Conservation (phyloP, 2,329 filamentous ascomycete species). For the Fusarium clavum region DNA sequence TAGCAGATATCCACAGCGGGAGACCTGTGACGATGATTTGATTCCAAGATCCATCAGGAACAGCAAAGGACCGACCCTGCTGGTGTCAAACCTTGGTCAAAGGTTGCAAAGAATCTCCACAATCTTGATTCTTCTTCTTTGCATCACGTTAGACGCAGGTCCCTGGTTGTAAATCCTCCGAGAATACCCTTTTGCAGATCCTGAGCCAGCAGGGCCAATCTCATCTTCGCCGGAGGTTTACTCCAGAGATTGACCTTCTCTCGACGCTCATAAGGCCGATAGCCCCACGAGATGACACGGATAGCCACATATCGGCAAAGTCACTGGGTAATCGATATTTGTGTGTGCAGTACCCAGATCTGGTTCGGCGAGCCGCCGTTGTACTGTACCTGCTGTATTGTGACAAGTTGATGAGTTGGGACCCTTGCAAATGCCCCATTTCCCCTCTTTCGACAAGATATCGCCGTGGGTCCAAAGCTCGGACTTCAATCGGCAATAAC, state of each 20-base stretch:
- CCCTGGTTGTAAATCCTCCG: conserved; percentile 38
- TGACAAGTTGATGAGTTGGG: conserved; percentile 11
- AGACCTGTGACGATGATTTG: conserved; percentile 19
- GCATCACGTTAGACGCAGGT: conserved; percentile 40
- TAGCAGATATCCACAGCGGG: conserved; percentile 27
- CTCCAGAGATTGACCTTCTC: conserved; percentile 26
- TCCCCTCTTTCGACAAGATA: conserved; percentile 28
- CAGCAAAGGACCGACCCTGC: conserved; percentile 27
- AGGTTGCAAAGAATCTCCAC: conserved; percentile 28
- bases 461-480: conserved; percentile 36
- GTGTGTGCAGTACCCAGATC: conserved; percentile 16
- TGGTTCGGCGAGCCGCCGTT: conserved; percentile 5
- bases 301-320: conserved; percentile 37
- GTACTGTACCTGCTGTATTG: conserved; percentile 3
- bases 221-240: conserved; percentile 13
- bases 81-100: conserved; percentile 16
- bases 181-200: conserved; percentile 35
- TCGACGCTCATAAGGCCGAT: conserved; percentile 6
- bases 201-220: conserved; percentile 25
- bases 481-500: conserved; percentile 36
- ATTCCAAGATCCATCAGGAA: conserved; percentile 5
- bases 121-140: conserved; percentile 21
- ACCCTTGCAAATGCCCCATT: conserved; percentile 29
- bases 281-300: conserved; percentile 33
- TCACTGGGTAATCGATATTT: conserved; percentile 31